Evolutionary conservation across 169 alveolate genomes (phyloP).

Genomic region (Plasmodium vivax): DNA sequence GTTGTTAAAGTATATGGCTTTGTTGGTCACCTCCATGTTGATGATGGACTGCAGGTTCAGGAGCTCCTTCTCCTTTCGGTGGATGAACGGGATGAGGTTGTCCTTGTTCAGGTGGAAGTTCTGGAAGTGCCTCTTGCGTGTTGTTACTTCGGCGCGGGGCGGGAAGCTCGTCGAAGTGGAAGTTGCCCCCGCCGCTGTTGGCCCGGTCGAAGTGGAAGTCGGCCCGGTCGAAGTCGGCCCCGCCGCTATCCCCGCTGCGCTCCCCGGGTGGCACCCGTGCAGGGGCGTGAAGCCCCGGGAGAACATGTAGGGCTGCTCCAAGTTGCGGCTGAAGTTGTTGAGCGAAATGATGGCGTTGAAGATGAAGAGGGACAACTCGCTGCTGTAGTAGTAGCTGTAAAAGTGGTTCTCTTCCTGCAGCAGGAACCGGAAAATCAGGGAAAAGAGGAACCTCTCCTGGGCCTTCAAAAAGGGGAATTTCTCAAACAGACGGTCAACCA

Average conservation of each 20-base stretch:
- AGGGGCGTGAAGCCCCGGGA: conserved; percentile 10
- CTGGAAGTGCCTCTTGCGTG: neutral
- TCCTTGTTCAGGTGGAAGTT: conserved; percentile 6
- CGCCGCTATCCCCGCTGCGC: too few species aligned
- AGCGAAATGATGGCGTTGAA: conserved; percentile 54
- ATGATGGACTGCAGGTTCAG: neutral
- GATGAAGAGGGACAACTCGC: conserved; percentile 36
- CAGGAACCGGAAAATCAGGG: conserved; percentile 20
- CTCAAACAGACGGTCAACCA: neutral
- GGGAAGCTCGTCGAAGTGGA: too few species aligned
- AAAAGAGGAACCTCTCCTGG: conserved; percentile 31
- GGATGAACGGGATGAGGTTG: neutral
- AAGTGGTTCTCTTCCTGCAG: conserved; percentile 64
- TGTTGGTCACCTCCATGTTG: neutral
- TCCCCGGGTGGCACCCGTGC: neutral
- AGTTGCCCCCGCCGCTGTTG: too few species aligned
- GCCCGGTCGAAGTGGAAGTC: too few species aligned
- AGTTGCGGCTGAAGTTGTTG: conserved; percentile 30
- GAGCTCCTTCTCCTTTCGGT: conserved; percentile 1
- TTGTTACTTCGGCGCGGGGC: neutral
- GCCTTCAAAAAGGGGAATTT: conserved; percentile 25
- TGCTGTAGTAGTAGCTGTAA: conserved; percentile 45
- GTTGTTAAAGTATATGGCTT: conserved; percentile 48
- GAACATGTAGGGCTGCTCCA: conserved; percentile 6
- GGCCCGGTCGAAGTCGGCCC: too few species aligned